Conservation (phyloP, 225 moss, liverwort and hornwort genomes). For the Asterella californica region DNA sequence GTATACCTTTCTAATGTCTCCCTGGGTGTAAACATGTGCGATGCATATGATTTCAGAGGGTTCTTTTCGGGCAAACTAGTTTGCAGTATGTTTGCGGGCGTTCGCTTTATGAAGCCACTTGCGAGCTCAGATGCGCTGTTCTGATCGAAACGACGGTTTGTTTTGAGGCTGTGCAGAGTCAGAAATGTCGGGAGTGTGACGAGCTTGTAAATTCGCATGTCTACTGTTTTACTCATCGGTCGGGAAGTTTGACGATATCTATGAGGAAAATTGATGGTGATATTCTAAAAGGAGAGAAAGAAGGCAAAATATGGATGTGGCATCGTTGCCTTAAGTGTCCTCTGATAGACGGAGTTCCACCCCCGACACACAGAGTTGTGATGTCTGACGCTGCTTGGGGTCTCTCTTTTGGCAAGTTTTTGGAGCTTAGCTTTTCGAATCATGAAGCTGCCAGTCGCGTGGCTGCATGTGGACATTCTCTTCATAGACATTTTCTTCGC, state of each 20-base stretch:
- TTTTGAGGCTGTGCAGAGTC: conserved; percentile 46
- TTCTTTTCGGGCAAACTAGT: neutral
- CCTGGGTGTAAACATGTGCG: no score
- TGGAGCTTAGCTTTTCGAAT: conserved; percentile 95
- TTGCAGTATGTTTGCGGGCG: no score
- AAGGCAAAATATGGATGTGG: conserved; percentile 98
- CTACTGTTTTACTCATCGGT: conserved; percentile 81
- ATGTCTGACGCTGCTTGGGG: conserved; percentile 97
- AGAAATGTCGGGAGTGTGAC: conserved; percentile 62
- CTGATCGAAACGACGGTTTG: neutral
- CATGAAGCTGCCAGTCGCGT: conserved; percentile 82
- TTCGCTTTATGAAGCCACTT: neutral
- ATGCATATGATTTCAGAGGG: no score
- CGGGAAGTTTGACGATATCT: conserved; percentile 91
- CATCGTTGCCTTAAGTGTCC: conserved; percentile 93
- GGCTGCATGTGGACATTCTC: conserved; percentile 93
- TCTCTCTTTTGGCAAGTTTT: conserved; percentile 95
- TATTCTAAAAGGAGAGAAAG: conserved; percentile 67
- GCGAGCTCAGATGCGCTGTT: neutral
- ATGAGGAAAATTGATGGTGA: conserved; percentile 49
- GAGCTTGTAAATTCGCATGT: conserved; percentile 80
- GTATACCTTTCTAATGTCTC: no score
- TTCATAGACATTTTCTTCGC: conserved; percentile 87
- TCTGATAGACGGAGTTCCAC: conserved; percentile 62
- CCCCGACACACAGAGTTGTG: conserved; percentile 75